Base-by-base conservation (phyloP, 2,329 filamentous ascomycete species). In the Juglanconis juglandina region DNA sequence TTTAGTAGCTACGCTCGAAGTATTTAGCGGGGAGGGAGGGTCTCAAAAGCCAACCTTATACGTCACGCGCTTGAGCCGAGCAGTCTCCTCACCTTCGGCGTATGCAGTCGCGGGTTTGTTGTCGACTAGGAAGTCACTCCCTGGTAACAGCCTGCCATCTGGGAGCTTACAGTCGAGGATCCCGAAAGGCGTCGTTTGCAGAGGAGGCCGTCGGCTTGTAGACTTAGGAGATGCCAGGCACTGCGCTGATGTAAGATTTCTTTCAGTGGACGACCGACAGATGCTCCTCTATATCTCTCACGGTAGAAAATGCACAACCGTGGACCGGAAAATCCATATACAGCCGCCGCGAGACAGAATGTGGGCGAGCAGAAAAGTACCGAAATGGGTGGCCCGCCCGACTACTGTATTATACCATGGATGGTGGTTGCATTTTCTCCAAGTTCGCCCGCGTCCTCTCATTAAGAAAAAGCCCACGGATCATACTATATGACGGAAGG, bases 41-140 rank as follows among this genome's bases (percentile, higher is more conserved):
- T 24, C 24, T 24, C 44, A 24, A 8, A 47, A 17, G 37, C 37
- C 37, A 13, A 50, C 63, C 56, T 51, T 62, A 37, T 65, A 56
- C 11, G 48, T 55, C 13, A 64, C 60, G 14, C 51, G 33, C 37
- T 65, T 58, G 14, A 65, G 32, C 3, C 47, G 41, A 4, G n/a
- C 33, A 11, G 13, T 33, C 14, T 57, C 58, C n/a, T 51, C 53
- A 32, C 46, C 41, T 33, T 41, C 42, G 5, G 35, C 14, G 37
- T 39, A 30, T 9, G 34, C 17, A 34, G 41, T 50, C 4, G 7
- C n/a, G 1, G 37, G 54, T 51, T 63, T 57, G 60, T 66, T 56
- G 34, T 67, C 65, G 14, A 71, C 61, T 5, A 71, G 61, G 24
- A 64, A 60, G 39, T 70, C 69, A 1, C 69, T 70, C 3, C 69